A percentile compares a stretch with the other conserved stretches of the same genome.
phyloP scores from a whole-genome alignment of 352 stramenopile genomes.

The Globisporangium lucens region DNA sequence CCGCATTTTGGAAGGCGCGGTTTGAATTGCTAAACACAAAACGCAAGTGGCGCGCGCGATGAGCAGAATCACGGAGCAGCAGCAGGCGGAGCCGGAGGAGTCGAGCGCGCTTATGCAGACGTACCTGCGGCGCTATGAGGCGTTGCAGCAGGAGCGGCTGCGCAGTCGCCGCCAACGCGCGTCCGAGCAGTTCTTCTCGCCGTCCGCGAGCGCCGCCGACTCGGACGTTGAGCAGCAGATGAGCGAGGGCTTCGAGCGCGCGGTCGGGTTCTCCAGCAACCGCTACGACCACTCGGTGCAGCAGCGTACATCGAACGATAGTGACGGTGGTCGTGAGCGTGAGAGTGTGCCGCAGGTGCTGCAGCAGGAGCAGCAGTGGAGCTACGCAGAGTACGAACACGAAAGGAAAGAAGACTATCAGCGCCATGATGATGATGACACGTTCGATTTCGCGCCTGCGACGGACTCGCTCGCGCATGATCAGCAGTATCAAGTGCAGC shows the following conservation, averaged over 20 bases:
- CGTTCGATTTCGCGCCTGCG: constrained; percentile 37
- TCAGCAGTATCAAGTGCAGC: background rate
- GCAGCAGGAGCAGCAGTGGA: constrained; percentile 3
- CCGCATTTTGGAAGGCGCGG: background rate
- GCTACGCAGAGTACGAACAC: background rate
- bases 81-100: background rate
- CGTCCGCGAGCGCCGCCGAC: constrained; percentile 2
- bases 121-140: constrained; percentile 51
- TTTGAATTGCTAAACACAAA: constrained; percentile 13
- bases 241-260: constrained; percentile 8
- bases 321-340: background rate
- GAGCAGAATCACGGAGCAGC: background rate
- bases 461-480: constrained; percentile 24
- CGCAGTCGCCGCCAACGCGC: constrained; percentile 20
- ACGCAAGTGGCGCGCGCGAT: background rate
- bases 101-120: constrained; percentile 26
- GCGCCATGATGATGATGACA: constrained; percentile 14
- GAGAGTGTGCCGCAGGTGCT: background rate
- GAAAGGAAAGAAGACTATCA: background rate
- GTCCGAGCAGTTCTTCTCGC: constrained; percentile 17
- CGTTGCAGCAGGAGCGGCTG: constrained; percentile 43
- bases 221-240: constrained; percentile 10
- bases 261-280: constrained; percentile 9
- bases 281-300: constrained; percentile 8
- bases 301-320: background rate